A percentile compares a stretch with the other conserved stretches of the same genome.
Evolutionary conservation across 495 filamentous ascomycete species (phyloP).

Genomic region (Penicillium crystallinum): DNA sequence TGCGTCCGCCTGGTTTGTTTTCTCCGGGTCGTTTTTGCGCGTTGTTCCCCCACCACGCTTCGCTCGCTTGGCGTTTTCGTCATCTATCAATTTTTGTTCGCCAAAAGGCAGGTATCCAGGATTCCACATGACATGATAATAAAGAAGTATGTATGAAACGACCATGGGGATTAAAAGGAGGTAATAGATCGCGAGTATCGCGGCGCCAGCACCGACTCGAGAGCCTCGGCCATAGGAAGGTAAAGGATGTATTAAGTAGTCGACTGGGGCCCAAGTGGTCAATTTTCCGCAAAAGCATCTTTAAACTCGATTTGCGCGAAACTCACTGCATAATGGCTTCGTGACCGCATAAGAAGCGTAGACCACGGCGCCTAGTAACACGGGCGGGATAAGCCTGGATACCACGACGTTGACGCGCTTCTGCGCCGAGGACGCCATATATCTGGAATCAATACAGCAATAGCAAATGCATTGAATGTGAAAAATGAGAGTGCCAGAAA

Average conservation of each 20-base stretch:
- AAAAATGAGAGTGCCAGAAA: not conserved
- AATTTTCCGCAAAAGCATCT: not conserved
- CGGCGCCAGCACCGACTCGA: conserved; percentile 54
- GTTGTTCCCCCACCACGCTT: conserved; percentile 11
- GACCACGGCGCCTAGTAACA: conserved; percentile 52
- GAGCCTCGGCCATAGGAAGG: conserved; percentile 34
- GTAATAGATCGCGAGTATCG: conserved; percentile 66
- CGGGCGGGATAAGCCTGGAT: conserved; percentile 52
- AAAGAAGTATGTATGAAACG: conserved; percentile 62
- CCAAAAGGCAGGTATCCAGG: conserved; percentile 67
- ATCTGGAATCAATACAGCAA: conserved; percentile 9
- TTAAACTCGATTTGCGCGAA: not conserved
- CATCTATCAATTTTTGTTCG: conserved; percentile 18
- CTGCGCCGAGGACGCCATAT: conserved; percentile 31
- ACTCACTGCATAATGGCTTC: conserved; percentile 52
- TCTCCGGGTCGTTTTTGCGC: conserved; percentile 19
- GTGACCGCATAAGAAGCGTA: conserved; percentile 62
- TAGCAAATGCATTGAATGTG: conserved; percentile 13
- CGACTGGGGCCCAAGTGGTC: conserved; percentile 39
- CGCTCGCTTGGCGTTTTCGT: conserved; percentile 12
- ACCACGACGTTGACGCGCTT: conserved; percentile 48
- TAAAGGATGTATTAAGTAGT: conserved; percentile 55
- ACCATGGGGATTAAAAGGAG: conserved; percentile 60
- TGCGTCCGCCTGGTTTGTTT: conserved; percentile 15
- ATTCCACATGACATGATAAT: conserved; percentile 57